Percentiles rank a stretch among this genome's conserved stretches.
Conservation (phyloP, 176 grass and related monocot genomes). For the Poa pratensis region DNA sequence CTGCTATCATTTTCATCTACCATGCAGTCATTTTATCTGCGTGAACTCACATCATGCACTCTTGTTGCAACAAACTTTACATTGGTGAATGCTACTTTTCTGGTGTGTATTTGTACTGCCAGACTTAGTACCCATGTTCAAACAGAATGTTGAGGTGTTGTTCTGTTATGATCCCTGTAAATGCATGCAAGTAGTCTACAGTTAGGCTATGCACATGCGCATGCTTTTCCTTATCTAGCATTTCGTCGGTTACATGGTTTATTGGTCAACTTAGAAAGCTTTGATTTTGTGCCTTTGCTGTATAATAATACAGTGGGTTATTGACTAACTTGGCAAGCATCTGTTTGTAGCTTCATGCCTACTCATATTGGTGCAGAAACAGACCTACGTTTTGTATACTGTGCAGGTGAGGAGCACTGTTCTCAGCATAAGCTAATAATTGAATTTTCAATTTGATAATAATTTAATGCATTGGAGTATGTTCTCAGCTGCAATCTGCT, state of each 20-base stretch:
- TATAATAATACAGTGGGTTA: conserved; percentile 33
- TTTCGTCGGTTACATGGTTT: conserved; percentile 15
- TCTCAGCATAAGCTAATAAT: conserved; percentile 28
- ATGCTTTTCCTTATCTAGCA: conserved; percentile 6
- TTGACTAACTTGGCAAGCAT: conserved; percentile 31
- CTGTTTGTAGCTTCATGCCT: conserved; percentile 80
- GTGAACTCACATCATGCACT: too few species aligned
- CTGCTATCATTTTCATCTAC: conserved; percentile 18
- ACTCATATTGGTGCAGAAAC: conserved; percentile 89
- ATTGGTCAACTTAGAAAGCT: conserved; percentile 17
- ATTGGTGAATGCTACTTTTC: conserved; percentile 5
- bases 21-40: neutral
- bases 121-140: neutral
- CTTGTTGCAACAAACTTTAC: conserved; percentile 14
- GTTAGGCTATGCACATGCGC: neutral
- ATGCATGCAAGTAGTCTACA: neutral
- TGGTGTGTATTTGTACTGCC: neutral
- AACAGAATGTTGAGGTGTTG: conserved; percentile 27
- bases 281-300: conserved; percentile 15
- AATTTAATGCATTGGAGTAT: conserved; percentile 22
- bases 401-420: conserved; percentile 73
- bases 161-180: neutral
- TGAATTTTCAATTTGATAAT: neutral
- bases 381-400: conserved; percentile 93
- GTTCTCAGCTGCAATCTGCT: conserved; percentile 87